Percentiles rank a stretch among this genome's conserved stretches.
Evolutionary conservation across 2,329 filamentous ascomycete genomes (phyloP).

Genomic region (Ophiostoma populinum): DNA sequence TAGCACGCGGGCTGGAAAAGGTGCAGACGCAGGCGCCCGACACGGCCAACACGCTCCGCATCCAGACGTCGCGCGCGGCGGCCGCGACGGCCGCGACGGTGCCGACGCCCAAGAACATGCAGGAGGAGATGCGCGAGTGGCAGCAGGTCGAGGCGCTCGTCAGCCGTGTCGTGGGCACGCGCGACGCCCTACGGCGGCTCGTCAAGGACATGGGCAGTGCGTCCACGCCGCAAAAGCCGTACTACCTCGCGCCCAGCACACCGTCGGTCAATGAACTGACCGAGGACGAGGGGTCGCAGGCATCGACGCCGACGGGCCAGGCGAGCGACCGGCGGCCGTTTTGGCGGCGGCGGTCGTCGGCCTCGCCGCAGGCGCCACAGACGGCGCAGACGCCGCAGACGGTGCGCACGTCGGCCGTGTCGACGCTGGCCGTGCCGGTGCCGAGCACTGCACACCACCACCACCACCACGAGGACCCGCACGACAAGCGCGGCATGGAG

Average conservation of each 20-base stretch:
- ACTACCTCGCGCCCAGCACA: conserved; percentile 24
- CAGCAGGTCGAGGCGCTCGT: conserved; percentile 70
- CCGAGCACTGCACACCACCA: not conserved
- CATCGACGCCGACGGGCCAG: conserved; percentile 11
- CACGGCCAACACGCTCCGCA: not conserved
- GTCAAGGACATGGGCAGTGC: conserved; percentile 58
- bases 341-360: conserved; percentile 78
- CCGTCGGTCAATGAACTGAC: conserved; percentile 28
- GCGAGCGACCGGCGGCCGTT: conserved; percentile 52
- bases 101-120: conserved; percentile 18
- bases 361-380: conserved; percentile 24
- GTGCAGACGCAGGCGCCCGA: not conserved
- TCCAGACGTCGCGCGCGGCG: conserved; percentile 1
- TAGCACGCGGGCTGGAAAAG: conserved; percentile 36
- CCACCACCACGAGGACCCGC: conserved; percentile 13
- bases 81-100: conserved; percentile 12
- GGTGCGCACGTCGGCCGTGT: conserved; percentile 21
- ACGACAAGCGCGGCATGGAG: conserved; percentile 51
- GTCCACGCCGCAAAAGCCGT: conserved; percentile 6
- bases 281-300: conserved; percentile 34
- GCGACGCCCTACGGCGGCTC: conserved; percentile 73
- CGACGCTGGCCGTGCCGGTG: conserved; percentile 24
- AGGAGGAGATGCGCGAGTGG: conserved; percentile 68
- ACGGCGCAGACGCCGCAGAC: conserved; percentile 21
- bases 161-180: conserved; percentile 68